Base-by-base conservation (phyloP, 148 eudicot species). In the Spergularia bocconei region DNA sequence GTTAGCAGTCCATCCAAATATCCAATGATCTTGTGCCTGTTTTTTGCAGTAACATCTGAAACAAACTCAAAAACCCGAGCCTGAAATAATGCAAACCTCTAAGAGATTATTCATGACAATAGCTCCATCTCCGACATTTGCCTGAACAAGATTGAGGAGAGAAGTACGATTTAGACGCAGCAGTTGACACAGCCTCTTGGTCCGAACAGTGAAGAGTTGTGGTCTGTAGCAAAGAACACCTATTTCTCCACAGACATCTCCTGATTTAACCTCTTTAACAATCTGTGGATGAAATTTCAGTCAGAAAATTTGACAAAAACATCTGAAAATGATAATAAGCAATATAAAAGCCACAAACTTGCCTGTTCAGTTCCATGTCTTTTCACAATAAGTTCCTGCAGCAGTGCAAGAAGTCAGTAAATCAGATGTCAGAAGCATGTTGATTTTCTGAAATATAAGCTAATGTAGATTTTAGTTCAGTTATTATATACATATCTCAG, bases 151-250 rank as follows among this genome's bases (percentile, higher is more conserved):
- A 79, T 85, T 89, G 48, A 93, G 61, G 76, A 93, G 84, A 33
- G 89, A 68, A 41, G 91, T 81, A 19, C 97, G 92, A 71, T 84
- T 88, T 80, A 93, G 77, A 74, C 93, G 80, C 63, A 93, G 80
- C 13, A 93, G 82, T 78, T 93, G 93, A 69, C 87, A 82, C 72
- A 91, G 63, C 47, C 92, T 79, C 83, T 84, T 93, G 21, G 98
- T 93, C 4, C 96, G 91, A 48, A 88, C 82, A 25, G 98, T 93
- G 66, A 88, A 89, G 13, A 85, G 79, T 55, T 93, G 96, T 11
- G 97, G 96, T 74, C 88, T 83, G 71, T 86, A 93, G 75, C 98
- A 91, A 29, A 93, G 93, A 50, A 91, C 93, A 44, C 92, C 91
- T 21, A 88, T 84, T 83, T 93, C 98, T 52, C 98, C 97, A 70